A percentile compares a stretch with the other conserved stretches of the same genome.
These are phyloP conservation scores for Coemansia furcata DNA, from an alignment of 192 early-diverging fungal species.

Conservation along the genomic window DNA sequence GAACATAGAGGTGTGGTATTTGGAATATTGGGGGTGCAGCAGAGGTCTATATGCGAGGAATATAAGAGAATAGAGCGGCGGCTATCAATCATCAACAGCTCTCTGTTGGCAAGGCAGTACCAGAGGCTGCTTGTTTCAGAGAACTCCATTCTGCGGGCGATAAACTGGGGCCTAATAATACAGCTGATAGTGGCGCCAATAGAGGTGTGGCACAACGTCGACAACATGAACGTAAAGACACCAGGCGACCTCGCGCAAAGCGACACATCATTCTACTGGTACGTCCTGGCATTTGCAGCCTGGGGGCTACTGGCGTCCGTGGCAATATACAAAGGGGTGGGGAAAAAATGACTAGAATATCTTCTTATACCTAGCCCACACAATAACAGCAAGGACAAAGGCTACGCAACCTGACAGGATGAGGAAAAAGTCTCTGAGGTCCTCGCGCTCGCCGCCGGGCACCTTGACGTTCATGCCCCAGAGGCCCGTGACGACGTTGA, in stretches of 20 bases:
- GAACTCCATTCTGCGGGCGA: background rate
- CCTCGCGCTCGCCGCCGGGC: conserved; percentile 27
- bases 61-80: background rate
- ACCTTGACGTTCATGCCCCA: conserved; percentile 60
- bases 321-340: background rate
- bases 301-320: background rate
- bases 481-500: conserved; percentile 82
- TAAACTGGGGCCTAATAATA: conserved; percentile 1
- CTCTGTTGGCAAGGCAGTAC: background rate
- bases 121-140: background rate
- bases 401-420: conserved; percentile 33
- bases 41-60: background rate
- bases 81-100: background rate
- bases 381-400: conserved; percentile 34
- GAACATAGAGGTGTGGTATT: background rate
- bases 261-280: background rate
- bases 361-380: conserved; percentile 37
- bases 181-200: conserved; percentile 2
- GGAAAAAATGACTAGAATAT: conserved; percentile 17
- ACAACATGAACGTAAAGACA: background rate
- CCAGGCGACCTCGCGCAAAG: background rate
- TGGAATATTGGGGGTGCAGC: background rate
- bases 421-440: conserved; percentile 24
- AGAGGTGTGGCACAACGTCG: background rate
- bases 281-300: background rate